A percentile compares a stretch with the other conserved stretches of the same genome.
These are phyloP conservation scores for Rhodotorula sp. DNA, from an alignment of 1,284 basidiomycete genomes.

Conservation along the genomic window DNA sequence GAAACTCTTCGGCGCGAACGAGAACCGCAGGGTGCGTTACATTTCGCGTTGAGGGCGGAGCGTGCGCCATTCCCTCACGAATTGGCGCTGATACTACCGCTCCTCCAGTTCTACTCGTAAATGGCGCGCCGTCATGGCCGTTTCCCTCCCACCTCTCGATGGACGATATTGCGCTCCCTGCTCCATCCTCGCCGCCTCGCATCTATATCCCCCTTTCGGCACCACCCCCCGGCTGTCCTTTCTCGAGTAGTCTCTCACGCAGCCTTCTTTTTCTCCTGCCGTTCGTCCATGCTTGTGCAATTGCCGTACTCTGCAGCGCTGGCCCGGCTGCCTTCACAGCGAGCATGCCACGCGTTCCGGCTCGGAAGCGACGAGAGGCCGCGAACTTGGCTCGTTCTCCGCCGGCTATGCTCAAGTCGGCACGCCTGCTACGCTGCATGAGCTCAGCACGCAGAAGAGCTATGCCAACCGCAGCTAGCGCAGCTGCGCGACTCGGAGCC, in stretches of 20 bases:
- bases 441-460: neutral
- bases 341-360: too few relatives aligned
- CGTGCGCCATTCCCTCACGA: neutral
- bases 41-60: neutral
- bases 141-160: neutral
- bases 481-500: neutral
- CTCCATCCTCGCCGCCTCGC: neutral
- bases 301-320: neutral
- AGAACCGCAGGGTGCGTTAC: slow-evolving; percentile 34
- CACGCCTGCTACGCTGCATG: neutral
- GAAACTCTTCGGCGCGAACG: slow-evolving; percentile 71
- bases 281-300: slow-evolving; percentile 3
- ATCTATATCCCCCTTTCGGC: neutral
- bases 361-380: neutral
- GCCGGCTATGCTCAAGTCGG: neutral
- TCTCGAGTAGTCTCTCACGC: neutral
- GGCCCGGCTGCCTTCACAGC: neutral
- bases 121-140: neutral
- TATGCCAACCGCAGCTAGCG: neutral
- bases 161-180: neutral
- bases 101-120: slow-evolving; percentile 33
- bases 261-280: neutral
- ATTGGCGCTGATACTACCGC: neutral
- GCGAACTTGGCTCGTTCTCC: neutral
- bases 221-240: neutral